Conservation (phyloP, 108 stramenopile species). For the Aurantiochytrium sp. region DNA sequence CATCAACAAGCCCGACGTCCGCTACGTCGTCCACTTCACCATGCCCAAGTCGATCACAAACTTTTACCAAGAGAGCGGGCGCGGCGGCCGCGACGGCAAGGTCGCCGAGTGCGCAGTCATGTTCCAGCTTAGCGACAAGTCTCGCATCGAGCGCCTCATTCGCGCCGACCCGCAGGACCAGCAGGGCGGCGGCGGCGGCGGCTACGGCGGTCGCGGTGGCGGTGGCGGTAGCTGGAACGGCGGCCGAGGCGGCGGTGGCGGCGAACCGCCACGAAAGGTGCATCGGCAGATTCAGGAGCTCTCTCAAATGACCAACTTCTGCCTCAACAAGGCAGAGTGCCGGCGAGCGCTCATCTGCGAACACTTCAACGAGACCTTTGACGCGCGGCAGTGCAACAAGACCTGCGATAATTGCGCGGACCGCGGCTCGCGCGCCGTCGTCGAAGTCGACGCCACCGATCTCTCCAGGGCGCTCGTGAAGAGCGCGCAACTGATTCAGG, state of each 20-base stretch:
- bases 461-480: background rate
- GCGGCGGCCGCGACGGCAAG: constrained; percentile 87
- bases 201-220: no score
- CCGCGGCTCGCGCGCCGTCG: background rate
- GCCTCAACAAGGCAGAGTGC: constrained; percentile 20
- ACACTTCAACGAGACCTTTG: constrained; percentile 29
- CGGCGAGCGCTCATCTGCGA: background rate
- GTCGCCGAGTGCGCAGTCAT: constrained; percentile 86
- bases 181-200: constrained; percentile 41
- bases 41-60: constrained; percentile 97
- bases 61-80: constrained; percentile 92
- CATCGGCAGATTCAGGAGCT: constrained; percentile 70
- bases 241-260: constrained; percentile 35
- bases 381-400: background rate
- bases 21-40: constrained; percentile 94
- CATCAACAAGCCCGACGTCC: constrained; percentile 74
- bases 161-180: constrained; percentile 53
- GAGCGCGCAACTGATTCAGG: background rate
- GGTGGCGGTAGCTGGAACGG: no score
- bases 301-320: constrained; percentile 59
- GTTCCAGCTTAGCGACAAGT: constrained; percentile 82
- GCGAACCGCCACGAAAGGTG: background rate
- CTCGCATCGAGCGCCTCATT: constrained; percentile 75
- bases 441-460: background rate
- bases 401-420: constrained; percentile 39